Conservation (phyloP, 805 yeast genomes). For the Saturnispora kantuleensis region DNA sequence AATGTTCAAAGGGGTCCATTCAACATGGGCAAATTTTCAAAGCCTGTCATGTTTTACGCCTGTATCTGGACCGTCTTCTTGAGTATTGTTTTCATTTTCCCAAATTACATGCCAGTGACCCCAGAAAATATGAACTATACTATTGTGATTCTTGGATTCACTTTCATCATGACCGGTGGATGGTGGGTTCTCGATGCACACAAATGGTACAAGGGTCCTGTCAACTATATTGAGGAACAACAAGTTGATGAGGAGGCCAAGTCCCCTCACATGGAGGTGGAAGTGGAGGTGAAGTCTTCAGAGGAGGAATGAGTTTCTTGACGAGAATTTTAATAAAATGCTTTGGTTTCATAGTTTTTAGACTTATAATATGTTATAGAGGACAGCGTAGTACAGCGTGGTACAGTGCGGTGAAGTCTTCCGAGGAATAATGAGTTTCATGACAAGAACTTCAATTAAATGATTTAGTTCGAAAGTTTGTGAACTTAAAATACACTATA, state of each 20-base stretch:
- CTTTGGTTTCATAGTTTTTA: too few relatives aligned
- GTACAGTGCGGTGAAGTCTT: too few relatives aligned
- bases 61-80: slow-evolving; percentile 38
- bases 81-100: slow-evolving; percentile 42
- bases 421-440: too few relatives aligned
- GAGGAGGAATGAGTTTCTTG: neutral
- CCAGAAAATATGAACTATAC: slow-evolving; percentile 46
- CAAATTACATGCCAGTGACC: slow-evolving; percentile 36
- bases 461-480: too few relatives aligned
- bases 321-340: too few relatives aligned
- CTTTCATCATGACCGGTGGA: slow-evolving; percentile 27
- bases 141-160: slow-evolving; percentile 37
- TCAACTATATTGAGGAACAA: slow-evolving; percentile 34
- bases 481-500: too few relatives aligned
- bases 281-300: neutral
- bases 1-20: slow-evolving; percentile 42
- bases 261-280: neutral
- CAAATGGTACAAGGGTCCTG: slow-evolving; percentile 49
- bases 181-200: slow-evolving; percentile 42
- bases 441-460: too few relatives aligned
- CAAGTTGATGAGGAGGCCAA: slow-evolving; percentile 11
- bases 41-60: slow-evolving; percentile 31
- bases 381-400: too few relatives aligned
- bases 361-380: too few relatives aligned
- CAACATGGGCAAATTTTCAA: slow-evolving; percentile 34